A percentile compares a stretch with the other conserved stretches of the same genome.
These are phyloP conservation scores for Geranomyces michiganensis DNA, from an alignment of 192 early-diverging fungal species.

Conservation along the genomic window DNA sequence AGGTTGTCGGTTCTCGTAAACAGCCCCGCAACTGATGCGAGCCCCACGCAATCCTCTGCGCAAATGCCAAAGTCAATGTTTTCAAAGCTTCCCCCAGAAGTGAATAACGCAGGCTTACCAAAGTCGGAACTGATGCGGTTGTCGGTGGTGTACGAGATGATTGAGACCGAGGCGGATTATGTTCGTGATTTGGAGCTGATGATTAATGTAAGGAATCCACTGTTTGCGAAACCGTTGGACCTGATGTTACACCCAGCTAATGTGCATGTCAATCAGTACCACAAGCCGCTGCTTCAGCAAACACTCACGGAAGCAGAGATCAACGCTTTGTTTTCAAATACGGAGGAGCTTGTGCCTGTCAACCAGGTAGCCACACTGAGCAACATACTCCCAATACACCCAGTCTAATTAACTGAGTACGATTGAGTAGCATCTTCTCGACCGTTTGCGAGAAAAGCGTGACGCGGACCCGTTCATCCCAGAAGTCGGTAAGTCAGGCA, in stretches of 20 bases:
- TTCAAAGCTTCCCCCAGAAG: constrained; percentile 53
- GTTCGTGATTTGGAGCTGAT: constrained; percentile 54
- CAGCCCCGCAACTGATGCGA: not conserved
- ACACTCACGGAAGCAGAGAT: constrained; percentile 52
- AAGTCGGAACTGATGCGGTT: constrained; percentile 61
- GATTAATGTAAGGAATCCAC: constrained; percentile 45
- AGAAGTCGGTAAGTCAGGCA: constrained; percentile 37
- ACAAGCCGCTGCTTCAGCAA: constrained; percentile 43
- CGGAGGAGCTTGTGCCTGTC: constrained; percentile 49
- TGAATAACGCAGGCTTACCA: constrained; percentile 42
- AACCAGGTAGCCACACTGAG: constrained; percentile 42
- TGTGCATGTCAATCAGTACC: constrained; percentile 37
- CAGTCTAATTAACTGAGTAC: not conserved
- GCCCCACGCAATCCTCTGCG: not conserved
- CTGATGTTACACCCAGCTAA: not conserved
- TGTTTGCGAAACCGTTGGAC: not conserved
- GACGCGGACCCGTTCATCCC: constrained; percentile 50
- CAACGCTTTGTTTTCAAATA: constrained; percentile 51
- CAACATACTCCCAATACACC: not conserved
- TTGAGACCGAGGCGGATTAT: constrained; percentile 65
- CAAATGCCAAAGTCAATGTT: constrained; percentile 43
- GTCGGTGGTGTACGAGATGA: constrained; percentile 59
- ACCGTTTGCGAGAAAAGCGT: constrained; percentile 40
- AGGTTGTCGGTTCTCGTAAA: not conserved
- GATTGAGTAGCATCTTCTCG: constrained; percentile 37